phyloP scores from a whole-genome alignment of 2,329 filamentous ascomycete species.

The Exophiala aquamarina region DNA sequence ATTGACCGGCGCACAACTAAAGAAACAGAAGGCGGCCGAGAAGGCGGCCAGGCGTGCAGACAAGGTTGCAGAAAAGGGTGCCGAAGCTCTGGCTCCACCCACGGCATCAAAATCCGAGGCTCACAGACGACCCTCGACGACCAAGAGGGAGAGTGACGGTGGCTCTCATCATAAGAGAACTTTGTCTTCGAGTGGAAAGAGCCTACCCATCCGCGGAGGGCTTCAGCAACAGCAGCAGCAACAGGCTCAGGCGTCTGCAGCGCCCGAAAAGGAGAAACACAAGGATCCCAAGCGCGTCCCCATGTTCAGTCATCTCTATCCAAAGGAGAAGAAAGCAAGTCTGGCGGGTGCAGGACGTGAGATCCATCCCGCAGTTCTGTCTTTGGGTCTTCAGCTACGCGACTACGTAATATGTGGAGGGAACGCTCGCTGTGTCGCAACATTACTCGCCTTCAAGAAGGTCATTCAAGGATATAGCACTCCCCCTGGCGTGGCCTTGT shows the following conservation, averaged over 20 bases:
- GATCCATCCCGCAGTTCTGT: slow-evolving; percentile 82
- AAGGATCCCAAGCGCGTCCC: slow-evolving; percentile 61
- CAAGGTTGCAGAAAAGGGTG: slow-evolving; percentile 56
- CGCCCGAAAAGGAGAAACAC: slow-evolving; percentile 32
- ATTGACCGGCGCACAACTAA: slow-evolving; percentile 66
- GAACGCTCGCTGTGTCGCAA: slow-evolving; percentile 82
- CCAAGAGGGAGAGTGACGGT: slow-evolving; percentile 31
- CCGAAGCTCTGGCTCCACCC: slow-evolving; percentile 29
- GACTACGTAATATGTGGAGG: slow-evolving; percentile 87
- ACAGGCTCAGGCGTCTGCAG: slow-evolving; percentile 33
- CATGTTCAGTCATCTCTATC: slow-evolving; percentile 81
- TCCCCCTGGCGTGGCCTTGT: slow-evolving; percentile 77
- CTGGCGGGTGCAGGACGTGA: slow-evolving; percentile 64
- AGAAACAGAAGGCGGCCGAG: slow-evolving; percentile 86
- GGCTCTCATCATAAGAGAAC: slow-evolving; percentile 35
- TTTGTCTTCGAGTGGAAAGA: slow-evolving; percentile 20
- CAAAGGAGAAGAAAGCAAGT: slow-evolving; percentile 67
- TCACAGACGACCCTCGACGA: slow-evolving; percentile 22
- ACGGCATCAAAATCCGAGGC: slow-evolving; percentile 32
- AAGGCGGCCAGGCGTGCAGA: slow-evolving; percentile 80
- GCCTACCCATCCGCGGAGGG: slow-evolving; percentile 35
- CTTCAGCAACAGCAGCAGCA: slow-evolving; percentile 16
- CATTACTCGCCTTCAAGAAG: slow-evolving; percentile 87
- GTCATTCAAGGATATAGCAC: slow-evolving; percentile 93
- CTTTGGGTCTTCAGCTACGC: slow-evolving; percentile 85